Evolutionary conservation across 2,329 filamentous ascomycete species (phyloP).

Genomic region (Penicillium sp.): DNA sequence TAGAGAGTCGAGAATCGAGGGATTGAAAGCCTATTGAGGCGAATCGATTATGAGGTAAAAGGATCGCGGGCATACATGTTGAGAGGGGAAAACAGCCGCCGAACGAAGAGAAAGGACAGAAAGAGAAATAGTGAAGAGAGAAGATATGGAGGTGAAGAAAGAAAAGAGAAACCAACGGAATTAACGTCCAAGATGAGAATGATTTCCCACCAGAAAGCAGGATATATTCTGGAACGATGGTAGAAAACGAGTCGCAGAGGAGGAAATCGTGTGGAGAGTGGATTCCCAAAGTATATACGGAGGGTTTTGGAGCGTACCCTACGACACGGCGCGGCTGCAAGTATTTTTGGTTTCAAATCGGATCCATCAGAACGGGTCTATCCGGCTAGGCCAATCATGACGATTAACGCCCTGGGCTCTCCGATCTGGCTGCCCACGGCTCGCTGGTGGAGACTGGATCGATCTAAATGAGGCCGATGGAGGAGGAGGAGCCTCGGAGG

Average conservation of each 20-base stretch:
- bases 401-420: constrained; percentile 12
- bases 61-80: constrained; percentile 27
- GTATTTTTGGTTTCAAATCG: constrained; percentile 23
- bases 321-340: background rate
- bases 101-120: background rate
- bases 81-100: background rate
- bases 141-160: background rate
- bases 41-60: constrained; percentile 26
- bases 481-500: background rate
- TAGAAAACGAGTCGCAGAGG: constrained; percentile 12
- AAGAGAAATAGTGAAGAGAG: background rate
- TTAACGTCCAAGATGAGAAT: background rate
- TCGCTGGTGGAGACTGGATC: constrained; percentile 23
- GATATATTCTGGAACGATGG: constrained; percentile 28
- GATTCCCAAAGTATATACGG: constrained; percentile 19
- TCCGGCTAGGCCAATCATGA: constrained; percentile 28
- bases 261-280: constrained; percentile 21
- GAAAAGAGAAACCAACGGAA: background rate
- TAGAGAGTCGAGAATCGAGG: background rate
- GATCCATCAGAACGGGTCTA: constrained; percentile 33
- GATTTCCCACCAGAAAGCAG: background rate
- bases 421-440: constrained; percentile 27
- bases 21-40: constrained; percentile 9
- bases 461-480: constrained; percentile 21
- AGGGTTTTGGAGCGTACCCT: constrained; percentile 8